phyloP scores from a whole-genome alignment of 2,329 filamentous ascomycete genomes.

The Alternaria arborescens region DNA sequence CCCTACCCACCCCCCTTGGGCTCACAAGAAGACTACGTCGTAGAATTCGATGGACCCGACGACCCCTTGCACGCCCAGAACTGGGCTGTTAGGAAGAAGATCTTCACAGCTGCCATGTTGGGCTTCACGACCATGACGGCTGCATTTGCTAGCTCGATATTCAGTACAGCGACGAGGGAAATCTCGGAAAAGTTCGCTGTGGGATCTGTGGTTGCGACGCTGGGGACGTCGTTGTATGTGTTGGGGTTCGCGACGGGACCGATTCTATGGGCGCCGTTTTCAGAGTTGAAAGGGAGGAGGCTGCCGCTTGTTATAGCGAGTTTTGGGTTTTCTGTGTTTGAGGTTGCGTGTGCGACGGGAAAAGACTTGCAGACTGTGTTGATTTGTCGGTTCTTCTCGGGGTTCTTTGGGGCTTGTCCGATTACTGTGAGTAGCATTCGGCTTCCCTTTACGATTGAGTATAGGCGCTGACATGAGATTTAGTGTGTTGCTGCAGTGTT shows the following conservation, averaged over 20 bases:
- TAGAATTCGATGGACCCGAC: constrained; percentile 81
- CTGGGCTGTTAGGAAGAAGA: constrained; percentile 82
- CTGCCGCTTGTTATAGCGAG: constrained; percentile 59
- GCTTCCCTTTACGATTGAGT: not conserved
- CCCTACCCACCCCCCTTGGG: constrained; percentile 74
- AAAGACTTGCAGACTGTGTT: constrained; percentile 64
- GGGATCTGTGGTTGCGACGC: constrained; percentile 57
- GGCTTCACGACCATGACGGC: constrained; percentile 75
- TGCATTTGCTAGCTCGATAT: constrained; percentile 67
- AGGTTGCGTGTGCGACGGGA: constrained; percentile 57
- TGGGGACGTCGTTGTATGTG: constrained; percentile 61
- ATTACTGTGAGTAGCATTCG: constrained; percentile 55
- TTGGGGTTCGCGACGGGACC: constrained; percentile 60
- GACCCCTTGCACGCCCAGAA: constrained; percentile 89
- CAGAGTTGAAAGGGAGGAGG: constrained; percentile 60
- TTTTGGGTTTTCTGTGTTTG: constrained; percentile 62
- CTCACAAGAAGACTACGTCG: constrained; percentile 74
- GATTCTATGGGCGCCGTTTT: constrained; percentile 59
- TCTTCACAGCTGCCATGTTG: constrained; percentile 72
- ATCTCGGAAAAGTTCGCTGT: constrained; percentile 55
- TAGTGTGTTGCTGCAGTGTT: constrained; percentile 63
- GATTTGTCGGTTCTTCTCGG: constrained; percentile 62
- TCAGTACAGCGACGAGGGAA: constrained; percentile 49
- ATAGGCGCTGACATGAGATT: constrained; percentile 4
- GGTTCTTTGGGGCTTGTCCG: constrained; percentile 64